Base-by-base conservation (phyloP, 2,329 filamentous ascomycete genomes). In the Dryadomyces sulphureus region DNA sequence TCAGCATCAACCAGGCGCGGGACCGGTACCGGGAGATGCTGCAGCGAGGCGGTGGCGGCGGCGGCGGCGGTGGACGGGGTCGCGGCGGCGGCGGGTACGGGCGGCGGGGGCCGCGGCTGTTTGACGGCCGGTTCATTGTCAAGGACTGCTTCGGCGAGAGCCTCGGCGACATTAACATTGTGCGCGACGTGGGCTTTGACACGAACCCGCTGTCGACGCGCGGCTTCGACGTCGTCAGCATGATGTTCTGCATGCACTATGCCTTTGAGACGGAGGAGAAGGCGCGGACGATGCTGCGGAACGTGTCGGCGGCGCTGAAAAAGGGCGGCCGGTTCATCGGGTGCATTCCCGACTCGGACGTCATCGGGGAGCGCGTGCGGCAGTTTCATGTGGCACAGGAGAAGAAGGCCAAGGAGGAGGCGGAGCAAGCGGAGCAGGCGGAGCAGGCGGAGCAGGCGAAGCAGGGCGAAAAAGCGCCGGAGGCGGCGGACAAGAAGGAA, bases 231-330 rank as follows among this genome's bases (percentile, higher is more conserved):
- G 84, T 96, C 38, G 90, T 98, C 52, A 88, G 83, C 59, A 94
- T 94, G 77, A 98, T 98, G 92, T 98, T 98, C 63, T 93, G 88
- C 57, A 92, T 98, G 79, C 92, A 98, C 65, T 98, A 98, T 61
- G 89, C 92, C 6, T 98, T 96, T 55, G 92, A 96, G 67, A 86
- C 72, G 45, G 90, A 98, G 62, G 76, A 78, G 41, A 93, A 94
- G 62, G 87, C 90, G 2, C 78, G 87, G 39, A 84, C 78, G 51
- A 96, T 98, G 92, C 72, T 98, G 47, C 77, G 80, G 56, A 98
- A 98, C 58, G 90, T 98, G 3, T 82, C 92, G 0, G 84, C 88
- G 1, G 77, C 84, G 2, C 64, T 98, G 56, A 94, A 90, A 62
- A 95, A 96, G 60, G 92, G 92, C 21, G 92, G 92, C 1, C 79